Evolutionary conservation across 2,329 filamentous ascomycete genomes (phyloP).

Genomic region (Paecilomyces sp.): DNA sequence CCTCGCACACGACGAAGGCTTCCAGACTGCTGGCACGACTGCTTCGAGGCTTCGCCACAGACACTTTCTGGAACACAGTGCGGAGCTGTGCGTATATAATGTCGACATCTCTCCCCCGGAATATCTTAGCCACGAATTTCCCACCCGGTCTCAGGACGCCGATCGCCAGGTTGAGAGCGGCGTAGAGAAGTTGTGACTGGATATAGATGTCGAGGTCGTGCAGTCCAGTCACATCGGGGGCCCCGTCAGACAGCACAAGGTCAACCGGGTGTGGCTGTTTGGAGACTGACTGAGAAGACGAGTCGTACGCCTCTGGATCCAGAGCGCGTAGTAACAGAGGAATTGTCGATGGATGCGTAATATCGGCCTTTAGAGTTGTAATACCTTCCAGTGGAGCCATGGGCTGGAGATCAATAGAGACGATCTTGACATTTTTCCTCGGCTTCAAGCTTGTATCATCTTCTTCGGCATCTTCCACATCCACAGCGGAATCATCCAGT

Average conservation of each 20-base stretch:
- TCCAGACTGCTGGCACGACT: slow-evolving; percentile 95
- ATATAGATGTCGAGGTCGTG: slow-evolving; percentile 98
- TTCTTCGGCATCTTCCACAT: slow-evolving; percentile 20
- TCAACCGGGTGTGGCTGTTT: slow-evolving; percentile 72
- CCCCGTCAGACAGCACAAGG: slow-evolving; percentile 89
- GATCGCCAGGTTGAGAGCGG: slow-evolving; percentile 84
- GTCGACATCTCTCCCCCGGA: slow-evolving; percentile 90
- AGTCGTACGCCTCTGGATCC: slow-evolving; percentile 59
- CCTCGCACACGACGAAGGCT: slow-evolving; percentile 91
- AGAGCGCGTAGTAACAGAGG: slow-evolving; percentile 79
- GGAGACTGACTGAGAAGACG: slow-evolving; percentile 25
- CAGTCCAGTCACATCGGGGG: slow-evolving; percentile 90
- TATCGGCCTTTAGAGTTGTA: slow-evolving; percentile 85
- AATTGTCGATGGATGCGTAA: slow-evolving; percentile 93
- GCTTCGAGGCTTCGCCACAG: slow-evolving; percentile 87
- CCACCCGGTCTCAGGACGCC: slow-evolving; percentile 89
- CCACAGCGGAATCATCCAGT: slow-evolving; percentile 14
- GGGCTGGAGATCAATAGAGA: slow-evolving; percentile 90
- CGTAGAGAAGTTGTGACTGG: slow-evolving; percentile 89
- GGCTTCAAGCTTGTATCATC: slow-evolving; percentile 34
- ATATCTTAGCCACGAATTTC: slow-evolving; percentile 97
- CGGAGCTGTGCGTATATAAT: slow-evolving; percentile 89
- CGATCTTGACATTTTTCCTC: slow-evolving; percentile 76
- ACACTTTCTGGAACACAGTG: slow-evolving; percentile 78
- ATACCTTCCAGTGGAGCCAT: slow-evolving; percentile 93